Percentiles rank a stretch among this genome's conserved stretches.
phyloP scores from a whole-genome alignment of 208 protist genomes.

The Wallacemonas sp. region DNA sequence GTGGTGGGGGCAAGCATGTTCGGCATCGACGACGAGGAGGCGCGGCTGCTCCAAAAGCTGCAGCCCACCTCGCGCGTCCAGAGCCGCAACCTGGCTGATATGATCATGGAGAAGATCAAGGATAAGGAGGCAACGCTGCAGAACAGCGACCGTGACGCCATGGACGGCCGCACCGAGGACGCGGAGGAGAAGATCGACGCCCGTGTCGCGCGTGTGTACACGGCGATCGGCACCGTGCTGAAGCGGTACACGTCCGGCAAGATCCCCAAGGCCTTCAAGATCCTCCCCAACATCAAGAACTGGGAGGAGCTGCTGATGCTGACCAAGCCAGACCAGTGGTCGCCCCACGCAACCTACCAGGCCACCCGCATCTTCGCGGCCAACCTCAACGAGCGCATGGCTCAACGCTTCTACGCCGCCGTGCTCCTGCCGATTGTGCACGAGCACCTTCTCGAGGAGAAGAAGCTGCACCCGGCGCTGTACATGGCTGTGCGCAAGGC shows the following conservation, averaged over 20 bases:
- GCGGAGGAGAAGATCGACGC: conserved; percentile 63
- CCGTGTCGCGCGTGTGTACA: conserved; percentile 91
- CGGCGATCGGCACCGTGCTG: conserved; percentile 94
- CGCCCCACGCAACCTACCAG: conserved; percentile 94
- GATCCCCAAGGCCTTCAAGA: conserved; percentile 99
- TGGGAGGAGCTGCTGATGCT: conserved; percentile 98
- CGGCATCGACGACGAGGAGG: conserved; percentile 90
- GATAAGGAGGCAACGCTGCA: conserved; percentile 67
- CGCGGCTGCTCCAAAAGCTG: conserved; percentile 85
- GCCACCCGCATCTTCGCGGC: conserved; percentile 97
- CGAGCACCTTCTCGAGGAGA: conserved; percentile 69
- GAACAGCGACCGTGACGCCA: conserved; percentile 7
- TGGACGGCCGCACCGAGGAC: conserved; percentile 20
- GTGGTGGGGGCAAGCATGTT: conserved; percentile 57
- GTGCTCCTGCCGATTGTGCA: conserved; percentile 97
- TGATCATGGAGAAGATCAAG: conserved; percentile 92
- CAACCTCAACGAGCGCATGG: conserved; percentile 96
- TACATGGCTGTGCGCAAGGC: conserved; percentile 98
- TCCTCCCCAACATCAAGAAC: conserved; percentile 96
- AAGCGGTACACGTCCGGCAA: conserved; percentile 97
- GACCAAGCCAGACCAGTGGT: conserved; percentile 96
- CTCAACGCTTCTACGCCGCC: conserved; percentile 97
- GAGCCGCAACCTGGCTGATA: conserved; percentile 88
- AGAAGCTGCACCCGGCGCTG: conserved; percentile 97
- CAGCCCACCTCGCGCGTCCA: conserved; percentile 83